Conservation (phyloP, 208 protist genomes). For the Porcisia hertigi region DNA sequence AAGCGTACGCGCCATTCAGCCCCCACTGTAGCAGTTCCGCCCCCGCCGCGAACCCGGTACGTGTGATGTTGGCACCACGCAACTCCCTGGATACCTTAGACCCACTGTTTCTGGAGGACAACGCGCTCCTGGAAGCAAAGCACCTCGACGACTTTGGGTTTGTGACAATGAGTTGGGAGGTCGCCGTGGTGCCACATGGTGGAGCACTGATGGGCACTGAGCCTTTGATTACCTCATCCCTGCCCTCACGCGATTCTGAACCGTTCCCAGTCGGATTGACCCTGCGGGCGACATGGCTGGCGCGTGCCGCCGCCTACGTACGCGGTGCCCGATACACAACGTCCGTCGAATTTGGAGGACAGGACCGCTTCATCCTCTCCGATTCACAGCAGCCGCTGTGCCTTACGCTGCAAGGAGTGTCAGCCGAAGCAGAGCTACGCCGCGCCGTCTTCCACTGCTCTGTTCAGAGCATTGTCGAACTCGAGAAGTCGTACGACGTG, state of each 20-base stretch:
- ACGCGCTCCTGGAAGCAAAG: slow-evolving; percentile 43
- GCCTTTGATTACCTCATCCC: background rate
- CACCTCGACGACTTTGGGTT: slow-evolving; percentile 85
- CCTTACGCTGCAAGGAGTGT: slow-evolving; percentile 30
- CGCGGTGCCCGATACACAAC: slow-evolving; percentile 60
- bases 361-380: slow-evolving; percentile 40
- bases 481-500: slow-evolving; percentile 55
- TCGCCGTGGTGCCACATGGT: slow-evolving; percentile 63
- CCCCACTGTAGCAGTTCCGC: slow-evolving; percentile 54
- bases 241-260: background rate
- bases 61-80: slow-evolving; percentile 81
- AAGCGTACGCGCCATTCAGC: slow-evolving; percentile 79
- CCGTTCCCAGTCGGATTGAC: slow-evolving; percentile 71
- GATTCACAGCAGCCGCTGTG: slow-evolving; percentile 33
- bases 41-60: slow-evolving; percentile 38
- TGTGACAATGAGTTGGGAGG: slow-evolving; percentile 72
- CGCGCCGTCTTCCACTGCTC: slow-evolving; percentile 64
- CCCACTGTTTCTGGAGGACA: slow-evolving; percentile 60
- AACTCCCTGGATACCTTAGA: slow-evolving; percentile 60
- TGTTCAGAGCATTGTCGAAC: slow-evolving; percentile 56
- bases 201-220: slow-evolving; percentile 38
- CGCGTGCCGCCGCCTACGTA: slow-evolving; percentile 40
- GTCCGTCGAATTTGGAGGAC: slow-evolving; percentile 75
- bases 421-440: slow-evolving; percentile 18
- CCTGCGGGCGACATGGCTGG: slow-evolving; percentile 72